Evolutionary conservation across 2,329 filamentous ascomycete genomes (phyloP).

Genomic region (Ceratocystis cacaofunesta): DNA sequence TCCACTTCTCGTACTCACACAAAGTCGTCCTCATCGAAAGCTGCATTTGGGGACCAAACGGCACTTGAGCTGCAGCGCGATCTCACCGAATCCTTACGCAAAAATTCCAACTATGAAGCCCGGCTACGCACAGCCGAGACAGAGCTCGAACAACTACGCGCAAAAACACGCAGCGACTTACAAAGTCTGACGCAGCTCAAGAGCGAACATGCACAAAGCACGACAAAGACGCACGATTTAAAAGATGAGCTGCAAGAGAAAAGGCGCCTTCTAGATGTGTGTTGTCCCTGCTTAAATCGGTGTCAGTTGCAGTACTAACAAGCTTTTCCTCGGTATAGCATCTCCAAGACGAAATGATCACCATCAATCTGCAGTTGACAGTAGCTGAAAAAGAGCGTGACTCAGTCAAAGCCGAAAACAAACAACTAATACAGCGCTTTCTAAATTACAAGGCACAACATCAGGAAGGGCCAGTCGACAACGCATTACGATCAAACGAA

Average conservation of each 20-base stretch:
- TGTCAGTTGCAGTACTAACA: not conserved
- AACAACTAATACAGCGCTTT: constrained; percentile 79
- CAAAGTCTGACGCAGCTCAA: constrained; percentile 47
- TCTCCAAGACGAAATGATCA: constrained; percentile 85
- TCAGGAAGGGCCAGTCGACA: constrained; percentile 41
- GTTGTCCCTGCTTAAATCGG: not conserved
- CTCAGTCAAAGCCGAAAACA: constrained; percentile 66
- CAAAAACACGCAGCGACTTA: constrained; percentile 43
- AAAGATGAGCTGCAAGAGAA: constrained; percentile 79
- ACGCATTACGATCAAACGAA: not conserved
- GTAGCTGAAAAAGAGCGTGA: constrained; percentile 64
- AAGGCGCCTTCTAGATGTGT: constrained; percentile 62
- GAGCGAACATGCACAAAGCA: constrained; percentile 44
- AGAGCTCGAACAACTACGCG: constrained; percentile 49
- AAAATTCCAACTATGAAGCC: constrained; percentile 51
- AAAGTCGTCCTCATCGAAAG: not conserved
- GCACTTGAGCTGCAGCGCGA: constrained; percentile 47
- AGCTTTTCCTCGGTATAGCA: constrained; percentile 32
- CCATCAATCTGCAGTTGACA: constrained; percentile 74
- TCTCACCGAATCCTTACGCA: constrained; percentile 60
- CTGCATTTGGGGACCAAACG: constrained; percentile 8
- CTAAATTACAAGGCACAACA: constrained; percentile 77
- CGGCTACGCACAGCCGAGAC: constrained; percentile 47
- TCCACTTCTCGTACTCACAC: constrained; percentile 16
- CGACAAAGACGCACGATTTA: constrained; percentile 57